phyloP scores from a whole-genome alignment of 2,329 filamentous ascomycete species.

The Paraphoma chrysanthemicola region DNA sequence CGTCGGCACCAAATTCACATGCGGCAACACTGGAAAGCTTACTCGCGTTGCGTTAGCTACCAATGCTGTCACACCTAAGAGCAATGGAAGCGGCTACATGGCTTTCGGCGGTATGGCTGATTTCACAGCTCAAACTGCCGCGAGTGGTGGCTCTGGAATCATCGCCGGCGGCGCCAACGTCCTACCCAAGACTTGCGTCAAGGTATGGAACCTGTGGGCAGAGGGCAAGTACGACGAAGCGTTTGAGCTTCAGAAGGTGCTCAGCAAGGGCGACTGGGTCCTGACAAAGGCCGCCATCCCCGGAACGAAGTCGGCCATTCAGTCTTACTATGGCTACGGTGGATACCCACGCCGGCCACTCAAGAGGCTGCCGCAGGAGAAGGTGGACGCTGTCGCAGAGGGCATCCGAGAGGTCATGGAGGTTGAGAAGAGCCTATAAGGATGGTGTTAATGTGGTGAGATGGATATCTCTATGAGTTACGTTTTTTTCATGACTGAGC shows the following conservation, averaged over 20 bases:
- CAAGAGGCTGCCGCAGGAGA: conserved; percentile 67
- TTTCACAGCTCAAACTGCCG: conserved; percentile 82
- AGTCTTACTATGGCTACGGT: conserved; percentile 83
- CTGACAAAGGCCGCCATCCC: conserved; percentile 83
- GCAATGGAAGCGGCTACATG: conserved; percentile 67
- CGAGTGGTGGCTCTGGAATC: conserved; percentile 80
- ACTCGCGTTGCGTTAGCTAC: conserved; percentile 79
- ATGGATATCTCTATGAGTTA: neutral
- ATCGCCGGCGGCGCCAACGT: conserved; percentile 88
- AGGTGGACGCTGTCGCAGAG: conserved; percentile 53
- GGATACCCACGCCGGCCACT: conserved; percentile 77
- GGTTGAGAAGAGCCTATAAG: conserved; percentile 60
- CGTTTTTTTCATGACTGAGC: neutral
- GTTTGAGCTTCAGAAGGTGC: conserved; percentile 75
- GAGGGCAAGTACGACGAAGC: conserved; percentile 79
- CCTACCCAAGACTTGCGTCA: conserved; percentile 80
- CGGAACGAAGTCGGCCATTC: conserved; percentile 83
- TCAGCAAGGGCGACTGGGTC: conserved; percentile 82
- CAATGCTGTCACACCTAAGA: conserved; percentile 71
- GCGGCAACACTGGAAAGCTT: conserved; percentile 87
- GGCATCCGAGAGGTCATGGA: conserved; percentile 67
- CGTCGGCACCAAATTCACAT: conserved; percentile 89
- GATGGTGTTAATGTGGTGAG: neutral
- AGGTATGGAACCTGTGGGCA: conserved; percentile 77
- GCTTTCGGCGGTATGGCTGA: conserved; percentile 88